Percentiles rank a stretch among this genome's conserved stretches.
Evolutionary conservation across 2,329 filamentous ascomycete species (phyloP).

Genomic region (Penicillium brevicompactum): DNA sequence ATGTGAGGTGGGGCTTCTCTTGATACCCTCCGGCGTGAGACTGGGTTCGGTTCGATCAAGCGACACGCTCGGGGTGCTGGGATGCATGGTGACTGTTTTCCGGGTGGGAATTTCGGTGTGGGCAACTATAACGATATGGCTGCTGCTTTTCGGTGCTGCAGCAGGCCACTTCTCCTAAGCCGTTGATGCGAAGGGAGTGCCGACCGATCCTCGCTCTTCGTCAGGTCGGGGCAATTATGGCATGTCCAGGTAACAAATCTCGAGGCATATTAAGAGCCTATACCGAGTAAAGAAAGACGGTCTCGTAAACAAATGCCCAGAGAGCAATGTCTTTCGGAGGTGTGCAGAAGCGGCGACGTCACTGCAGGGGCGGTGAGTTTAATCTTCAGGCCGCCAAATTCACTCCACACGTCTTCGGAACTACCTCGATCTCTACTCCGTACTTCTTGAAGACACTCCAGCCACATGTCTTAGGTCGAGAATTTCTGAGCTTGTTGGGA

Average conservation of each 20-base stretch:
- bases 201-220: slow-evolving; percentile 28
- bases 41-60: slow-evolving; percentile 30
- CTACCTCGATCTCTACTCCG: too few relatives aligned
- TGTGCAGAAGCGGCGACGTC: slow-evolving; percentile 25
- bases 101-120: neutral
- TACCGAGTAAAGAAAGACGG: neutral
- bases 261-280: slow-evolving; percentile 14
- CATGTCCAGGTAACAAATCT: slow-evolving; percentile 25
- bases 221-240: slow-evolving; percentile 24
- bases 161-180: slow-evolving; percentile 18
- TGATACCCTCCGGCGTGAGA: slow-evolving; percentile 25
- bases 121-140: neutral
- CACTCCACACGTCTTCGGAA: neutral
- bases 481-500: too few relatives aligned
- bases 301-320: neutral
- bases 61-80: slow-evolving; percentile 23
- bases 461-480: too few relatives aligned
- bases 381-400: slow-evolving; percentile 1
- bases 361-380: slow-evolving; percentile 18
- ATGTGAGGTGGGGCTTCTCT: slow-evolving; percentile 24
- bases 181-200: slow-evolving; percentile 23
- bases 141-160: slow-evolving; percentile 10
- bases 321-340: neutral
- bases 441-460: too few relatives aligned
- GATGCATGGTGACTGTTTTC: slow-evolving; percentile 22